These are phyloP conservation scores for Cystofilobasidium macerans DNA, from an alignment of 768 basidiomycete species.

Conservation along the genomic window DNA sequence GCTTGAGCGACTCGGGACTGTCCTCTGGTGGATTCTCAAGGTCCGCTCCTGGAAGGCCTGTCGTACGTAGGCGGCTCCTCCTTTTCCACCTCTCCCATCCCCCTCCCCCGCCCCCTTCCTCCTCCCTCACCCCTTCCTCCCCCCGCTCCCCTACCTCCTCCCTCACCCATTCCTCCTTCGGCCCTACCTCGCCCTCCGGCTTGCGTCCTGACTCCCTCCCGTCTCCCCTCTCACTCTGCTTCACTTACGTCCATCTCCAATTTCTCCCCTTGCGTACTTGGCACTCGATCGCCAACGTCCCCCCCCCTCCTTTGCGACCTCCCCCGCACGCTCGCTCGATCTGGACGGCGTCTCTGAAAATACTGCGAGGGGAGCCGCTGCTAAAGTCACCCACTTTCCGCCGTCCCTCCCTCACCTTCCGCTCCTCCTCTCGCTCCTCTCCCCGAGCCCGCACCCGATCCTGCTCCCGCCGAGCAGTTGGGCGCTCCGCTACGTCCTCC, in stretches of 20 bases:
- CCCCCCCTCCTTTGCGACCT: too few relatives aligned
- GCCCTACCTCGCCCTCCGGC: too few relatives aligned
- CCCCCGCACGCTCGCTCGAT: too few relatives aligned
- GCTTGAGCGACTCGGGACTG: constrained; percentile 45
- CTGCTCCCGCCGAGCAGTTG: constrained; percentile 45
- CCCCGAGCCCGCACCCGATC: constrained; percentile 36
- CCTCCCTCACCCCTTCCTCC: too few relatives aligned
- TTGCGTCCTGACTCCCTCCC: too few relatives aligned
- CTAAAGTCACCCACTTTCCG: constrained; percentile 78
- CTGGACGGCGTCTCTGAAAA: too few relatives aligned
- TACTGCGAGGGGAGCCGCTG: not conserved
- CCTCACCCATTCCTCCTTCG: too few relatives aligned
- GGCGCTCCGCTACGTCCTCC: constrained; percentile 67
- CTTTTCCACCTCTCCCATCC: too few relatives aligned
- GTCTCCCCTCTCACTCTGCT: not conserved
- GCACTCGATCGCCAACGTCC: too few relatives aligned
- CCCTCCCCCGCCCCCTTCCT: not conserved
- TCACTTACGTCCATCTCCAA: not conserved
- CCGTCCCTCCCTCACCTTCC: constrained; percentile 76
- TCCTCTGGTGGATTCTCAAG: constrained; percentile 68
- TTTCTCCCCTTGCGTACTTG: too few relatives aligned
- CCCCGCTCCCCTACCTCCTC: too few relatives aligned
- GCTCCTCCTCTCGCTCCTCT: constrained; percentile 59
- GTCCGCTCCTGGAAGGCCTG: constrained; percentile 83
- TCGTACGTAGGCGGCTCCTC: constrained; percentile 58